Conservation (phyloP, 768 basidiomycete genomes). For the Gyrodon lividus region DNA sequence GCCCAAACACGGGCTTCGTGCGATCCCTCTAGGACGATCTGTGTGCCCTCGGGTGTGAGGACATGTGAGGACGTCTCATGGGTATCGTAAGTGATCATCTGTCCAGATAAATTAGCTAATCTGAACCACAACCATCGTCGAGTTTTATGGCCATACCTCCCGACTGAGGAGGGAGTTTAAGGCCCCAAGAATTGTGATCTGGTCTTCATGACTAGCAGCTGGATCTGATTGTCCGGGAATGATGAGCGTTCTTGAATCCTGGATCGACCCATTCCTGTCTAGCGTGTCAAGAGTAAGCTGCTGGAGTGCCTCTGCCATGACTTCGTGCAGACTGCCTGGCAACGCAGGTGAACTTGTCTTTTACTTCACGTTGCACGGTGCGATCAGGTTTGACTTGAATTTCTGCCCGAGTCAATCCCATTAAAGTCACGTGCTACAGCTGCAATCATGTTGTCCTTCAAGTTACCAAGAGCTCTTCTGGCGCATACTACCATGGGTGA, state of each 20-base stretch:
- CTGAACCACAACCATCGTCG: conserved; percentile 2
- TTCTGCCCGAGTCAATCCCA: conserved; percentile 17
- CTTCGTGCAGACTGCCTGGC: conserved; percentile 2
- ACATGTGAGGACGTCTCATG: conserved; percentile 74
- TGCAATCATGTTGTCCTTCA: background rate
- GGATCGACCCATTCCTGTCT: conserved; percentile 50
- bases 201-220: conserved; percentile 69
- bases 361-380: conserved; percentile 6
- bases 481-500: conserved; percentile 15
- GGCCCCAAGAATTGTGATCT: conserved; percentile 83
- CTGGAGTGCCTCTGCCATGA: conserved; percentile 79
- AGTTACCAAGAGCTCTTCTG: background rate
- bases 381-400: background rate
- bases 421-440: conserved; percentile 14
- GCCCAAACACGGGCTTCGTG: conserved; percentile 96
- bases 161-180: conserved; percentile 87
- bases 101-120: conserved; percentile 13
- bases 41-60: conserved; percentile 79
- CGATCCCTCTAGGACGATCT: conserved; percentile 79
- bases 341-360: conserved; percentile 1
- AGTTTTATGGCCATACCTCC: conserved; percentile 53
- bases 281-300: conserved; percentile 76
- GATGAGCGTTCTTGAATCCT: conserved; percentile 66
- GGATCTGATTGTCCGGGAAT: conserved; percentile 61
- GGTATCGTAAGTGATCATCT: conserved; percentile 85